These are phyloP conservation scores for Metschnikowia sp. DNA, from an alignment of 805 yeast genomes.

Conservation along the genomic window DNA sequence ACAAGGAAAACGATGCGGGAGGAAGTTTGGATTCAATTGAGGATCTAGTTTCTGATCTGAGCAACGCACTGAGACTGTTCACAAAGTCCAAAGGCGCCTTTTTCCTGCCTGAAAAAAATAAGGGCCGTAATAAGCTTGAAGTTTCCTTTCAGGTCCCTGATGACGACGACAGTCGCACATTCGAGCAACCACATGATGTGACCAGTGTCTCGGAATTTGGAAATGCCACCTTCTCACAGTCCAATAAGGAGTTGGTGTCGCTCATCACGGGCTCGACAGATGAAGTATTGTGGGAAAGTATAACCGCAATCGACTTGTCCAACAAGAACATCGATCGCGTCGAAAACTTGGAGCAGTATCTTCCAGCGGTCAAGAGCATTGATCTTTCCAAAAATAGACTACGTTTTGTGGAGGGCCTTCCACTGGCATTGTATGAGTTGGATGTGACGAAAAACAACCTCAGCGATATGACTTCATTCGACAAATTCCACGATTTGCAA, in stretches of 20 bases:
- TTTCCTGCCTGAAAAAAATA: slow-evolving; percentile 1
- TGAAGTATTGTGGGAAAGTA: slow-evolving; percentile 40
- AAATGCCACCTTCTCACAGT: slow-evolving; percentile 48
- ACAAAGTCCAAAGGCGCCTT: neutral
- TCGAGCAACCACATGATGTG: slow-evolving; percentile 24
- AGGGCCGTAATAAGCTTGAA: slow-evolving; percentile 20
- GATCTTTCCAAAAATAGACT: slow-evolving; percentile 44
- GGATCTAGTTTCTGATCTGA: slow-evolving; percentile 21
- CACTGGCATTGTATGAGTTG: slow-evolving; percentile 35
- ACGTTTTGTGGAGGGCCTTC: slow-evolving; percentile 45
- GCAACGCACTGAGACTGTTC: neutral
- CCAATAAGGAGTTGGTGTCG: slow-evolving; percentile 41
- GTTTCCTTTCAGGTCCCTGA: slow-evolving; percentile 41
- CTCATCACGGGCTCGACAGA: slow-evolving; percentile 39
- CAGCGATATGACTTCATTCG: slow-evolving; percentile 40
- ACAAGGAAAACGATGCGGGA: slow-evolving; percentile 21
- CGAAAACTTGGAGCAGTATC: slow-evolving; percentile 40
- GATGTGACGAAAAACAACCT: slow-evolving; percentile 38
- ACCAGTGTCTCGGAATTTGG: slow-evolving; percentile 42
- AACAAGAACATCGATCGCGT: slow-evolving; percentile 36
- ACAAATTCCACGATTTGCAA: slow-evolving; percentile 40
- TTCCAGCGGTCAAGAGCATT: slow-evolving; percentile 40
- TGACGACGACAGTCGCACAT: slow-evolving; percentile 14
- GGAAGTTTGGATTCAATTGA: slow-evolving; percentile 40
- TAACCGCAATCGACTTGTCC: slow-evolving; percentile 35